These are phyloP conservation scores for Thelephora terrestris DNA, from an alignment of 1,284 basidiomycete species.

Conservation along the genomic window DNA sequence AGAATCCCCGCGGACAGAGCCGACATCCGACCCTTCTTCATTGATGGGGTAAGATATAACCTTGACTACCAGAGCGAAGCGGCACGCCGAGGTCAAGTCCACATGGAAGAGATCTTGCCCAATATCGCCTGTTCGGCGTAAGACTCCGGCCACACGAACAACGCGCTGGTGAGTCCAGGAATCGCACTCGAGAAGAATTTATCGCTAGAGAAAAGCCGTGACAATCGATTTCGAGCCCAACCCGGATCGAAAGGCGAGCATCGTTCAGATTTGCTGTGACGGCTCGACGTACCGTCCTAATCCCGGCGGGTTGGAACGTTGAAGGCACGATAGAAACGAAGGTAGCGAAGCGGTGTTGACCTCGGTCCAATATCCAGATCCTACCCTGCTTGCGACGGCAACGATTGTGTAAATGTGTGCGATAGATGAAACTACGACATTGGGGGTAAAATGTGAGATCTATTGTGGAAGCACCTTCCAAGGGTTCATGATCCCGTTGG, in stretches of 20 bases:
- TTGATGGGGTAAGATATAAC: too few species aligned
- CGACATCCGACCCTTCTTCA: slow-evolving; percentile 27
- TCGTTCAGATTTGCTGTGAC: slow-evolving; percentile 67
- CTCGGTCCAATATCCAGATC: too few species aligned
- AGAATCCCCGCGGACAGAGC: slow-evolving; percentile 45
- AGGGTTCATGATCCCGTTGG: slow-evolving; percentile 86
- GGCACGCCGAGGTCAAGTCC: not conserved
- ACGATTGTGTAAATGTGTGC: too few species aligned
- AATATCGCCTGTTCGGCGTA: slow-evolving; percentile 30
- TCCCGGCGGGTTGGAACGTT: not conserved
- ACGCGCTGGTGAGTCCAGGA: slow-evolving; percentile 65
- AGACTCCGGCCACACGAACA: slow-evolving; percentile 78
- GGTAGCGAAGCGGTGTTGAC: slow-evolving; percentile 3
- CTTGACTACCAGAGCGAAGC: too few species aligned
- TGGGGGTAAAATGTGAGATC: too few species aligned
- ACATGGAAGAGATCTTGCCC: too few species aligned
- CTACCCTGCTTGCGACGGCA: too few species aligned
- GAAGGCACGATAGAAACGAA: slow-evolving; percentile 1
- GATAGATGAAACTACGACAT: too few species aligned
- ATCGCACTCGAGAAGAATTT: slow-evolving; percentile 56
- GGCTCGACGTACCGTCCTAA: slow-evolving; percentile 75
- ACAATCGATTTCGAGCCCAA: slow-evolving; percentile 75
- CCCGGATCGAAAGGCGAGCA: slow-evolving; percentile 70
- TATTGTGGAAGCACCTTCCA: slow-evolving; percentile 55
- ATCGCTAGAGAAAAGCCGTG: slow-evolving; percentile 63